Base-by-base conservation (phyloP, 2,329 filamentous ascomycete genomes). In the Aspergillus sp. region DNA sequence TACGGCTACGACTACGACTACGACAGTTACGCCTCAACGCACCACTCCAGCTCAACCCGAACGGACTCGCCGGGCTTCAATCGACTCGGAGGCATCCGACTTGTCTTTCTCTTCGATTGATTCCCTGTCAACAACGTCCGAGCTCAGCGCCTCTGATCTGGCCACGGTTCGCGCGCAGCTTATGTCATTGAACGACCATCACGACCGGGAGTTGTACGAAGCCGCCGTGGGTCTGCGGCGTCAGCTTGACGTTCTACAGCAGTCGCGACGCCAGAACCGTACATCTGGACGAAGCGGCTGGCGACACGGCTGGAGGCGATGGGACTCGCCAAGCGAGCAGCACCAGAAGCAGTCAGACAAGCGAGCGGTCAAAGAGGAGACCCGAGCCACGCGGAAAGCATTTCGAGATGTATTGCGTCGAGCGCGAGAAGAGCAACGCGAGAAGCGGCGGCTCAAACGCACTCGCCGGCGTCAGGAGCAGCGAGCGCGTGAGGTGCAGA, bases 61-160 rank as follows among this genome's bases (percentile, higher is more conserved):
- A 44, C 67, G 58, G 8, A 51, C 66, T 19, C 73, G 74, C 5
- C 66, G 75, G 8, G 54, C 52, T 39, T 77, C 75, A 2, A 60
- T 69, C 11, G 64, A 59, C 47, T 77, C 75, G 1, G 61, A 56
- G 5, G 68, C 71, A 10, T 76, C 73, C 5, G 68, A 74, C 6
- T 70, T 71, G 2, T 77, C 75, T 0, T 64, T 77, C 11, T 72
- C 71, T 49, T 77, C 75, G 1, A 73, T 77, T 47, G 72, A 77
- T 41, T 71, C 74, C 8, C 56, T 77, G 21, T 75, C 73, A 19
- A 75, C 74, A 5, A 73, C 71, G 3, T 76, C 75, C 4, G 74
- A 76, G 13, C 66, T 77, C 30, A 70, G 68, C 39, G 66, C 73
- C 6, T 70, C 72, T 1, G 75, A 77, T 56, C 70, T 77, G 23